Evolutionary conservation across 768 basidiomycete species (phyloP), one percentile per base, ranked within the genome.

Genomic region (Suillus discolor): DNA sequence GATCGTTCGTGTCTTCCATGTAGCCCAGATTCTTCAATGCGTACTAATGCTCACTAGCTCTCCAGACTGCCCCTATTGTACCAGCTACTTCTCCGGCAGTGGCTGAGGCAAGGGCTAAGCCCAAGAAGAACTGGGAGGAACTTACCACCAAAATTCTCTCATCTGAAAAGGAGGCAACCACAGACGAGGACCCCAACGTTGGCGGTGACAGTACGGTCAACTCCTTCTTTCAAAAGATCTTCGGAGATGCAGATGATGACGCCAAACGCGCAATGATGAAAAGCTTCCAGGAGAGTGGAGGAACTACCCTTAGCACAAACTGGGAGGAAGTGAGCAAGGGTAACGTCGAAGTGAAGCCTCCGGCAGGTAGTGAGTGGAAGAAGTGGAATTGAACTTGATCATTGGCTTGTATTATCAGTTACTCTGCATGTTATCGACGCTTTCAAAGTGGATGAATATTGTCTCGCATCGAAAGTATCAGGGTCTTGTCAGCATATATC

Each of bases 201-300:
- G 93, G 93, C 28, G 96, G 96, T 25, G 96, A 97, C 76, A 85
- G 81, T 65, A 87, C 92, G 6, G 84, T 97, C 65, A 97, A 98
- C 77, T 72, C 82, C 36, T 93, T 97, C 80, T 96, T 96, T 87
- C 91, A 93, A 73, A 92, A 93, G 80, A 87, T 99, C 67, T 99
- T 91, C 72, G 83, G 85, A 7, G 93, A 92, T 75, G 92, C 96
- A 31, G 95, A 97, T 70, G 93, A 95, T 0, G 93, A 99, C 71
- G 94, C 96, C 16, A 88, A 84, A 71, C 86, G 89, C 44, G 97
- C 97, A 4, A 99, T 99, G 96, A 89, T 98, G 89, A 99, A 99
- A 85, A 96, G 94, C 74, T 98, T 93, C 77, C 83, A 85, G 66
- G 97, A 99, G 81, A 94, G 93, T 70, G 95, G 95, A 8, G 97